Evolutionary conservation across 352 stramenopile species (phyloP), one percentile per base, ranked within the genome.

Genomic region (Phytopythium sindhum): DNA sequence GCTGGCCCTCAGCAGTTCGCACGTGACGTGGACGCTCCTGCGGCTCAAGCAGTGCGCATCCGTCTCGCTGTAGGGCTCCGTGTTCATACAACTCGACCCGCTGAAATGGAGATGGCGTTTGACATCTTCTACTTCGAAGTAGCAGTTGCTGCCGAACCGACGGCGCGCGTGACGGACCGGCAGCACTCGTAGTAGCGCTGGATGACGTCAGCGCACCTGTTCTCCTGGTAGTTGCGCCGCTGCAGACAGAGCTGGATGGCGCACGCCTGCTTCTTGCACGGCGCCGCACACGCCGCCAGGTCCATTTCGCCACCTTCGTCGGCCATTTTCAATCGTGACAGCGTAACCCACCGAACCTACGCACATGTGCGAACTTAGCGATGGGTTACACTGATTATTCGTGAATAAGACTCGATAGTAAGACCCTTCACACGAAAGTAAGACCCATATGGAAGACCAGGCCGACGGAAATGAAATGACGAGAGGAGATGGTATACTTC

Each of bases 201-300:
- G 57, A 95, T 91, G 28, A 80, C 68, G 11, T 69, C 71, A 19
- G 66, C 58, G 66, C 87, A 95, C 55, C 75, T 80, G 67, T 45
- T 81, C 64, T 95, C 84, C 63, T 95, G 83, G 61, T 95, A 93
- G 28, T 73, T 72, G 52, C 68, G 71, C 21, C 79, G 83, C 74
- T 90, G 77, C 39, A 95, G 72, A 75, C 87, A 95, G 63, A 81
- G 80, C 72, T 95, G 87, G 72, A 93, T 93, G 48, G 81, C 81
- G 53, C 85, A 95, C 21, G 84, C 87, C 23, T 89, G 75, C 61
- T 86, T 78, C 73, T 86, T 86, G 67, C 87, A 95, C 39, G 73
- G 55, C 10, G 68, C 72, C 66, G 91, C 74, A 65, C 81, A 92
- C 21, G 55, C 55, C 37, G 55, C 55, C n/a, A 89, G 47, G 51